phyloP scores from a whole-genome alignment of 345 rosid species.

The Linum usitatissimum region DNA sequence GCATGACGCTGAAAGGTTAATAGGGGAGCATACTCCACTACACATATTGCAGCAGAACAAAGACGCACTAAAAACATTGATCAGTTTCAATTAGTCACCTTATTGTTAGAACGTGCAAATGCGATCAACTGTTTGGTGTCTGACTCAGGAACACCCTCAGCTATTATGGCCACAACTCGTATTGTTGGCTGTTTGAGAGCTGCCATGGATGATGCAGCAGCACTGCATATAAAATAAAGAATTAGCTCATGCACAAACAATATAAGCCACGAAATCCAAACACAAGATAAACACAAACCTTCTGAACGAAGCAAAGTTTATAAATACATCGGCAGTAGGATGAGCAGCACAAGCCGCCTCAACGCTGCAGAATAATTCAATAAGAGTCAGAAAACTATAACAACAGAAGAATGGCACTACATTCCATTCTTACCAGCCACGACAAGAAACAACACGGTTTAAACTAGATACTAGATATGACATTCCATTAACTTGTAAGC shows the following conservation, averaged over 20 bases:
- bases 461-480: too few species aligned
- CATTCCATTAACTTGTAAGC: too few species aligned
- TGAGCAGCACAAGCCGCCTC: constrained; percentile 93
- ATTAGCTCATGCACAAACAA: constrained; percentile 5
- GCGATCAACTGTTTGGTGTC: constrained; percentile 88
- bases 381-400: constrained; percentile 4
- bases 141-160: constrained; percentile 98
- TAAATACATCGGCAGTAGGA: constrained; percentile 94
- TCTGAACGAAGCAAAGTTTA: constrained; percentile 89
- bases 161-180: constrained; percentile 89
- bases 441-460: neutral
- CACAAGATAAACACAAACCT: constrained; percentile 31
- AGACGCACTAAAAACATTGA: neutral
- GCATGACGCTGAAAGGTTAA: neutral
- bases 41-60: neutral
- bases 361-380: constrained; percentile 41
- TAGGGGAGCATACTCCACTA: neutral
- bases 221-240: constrained; percentile 38
- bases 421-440: neutral
- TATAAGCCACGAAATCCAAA: constrained; percentile 7
- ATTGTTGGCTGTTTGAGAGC: constrained; percentile 94
- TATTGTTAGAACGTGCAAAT: constrained; percentile 87
- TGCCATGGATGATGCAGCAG: constrained; percentile 94
- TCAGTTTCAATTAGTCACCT: constrained; percentile 31
- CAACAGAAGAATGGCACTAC: constrained; percentile 2